These are phyloP conservation scores for Gnomoniopsis sp. DNA, from an alignment of 2,329 filamentous ascomycete genomes.

Conservation along the genomic window DNA sequence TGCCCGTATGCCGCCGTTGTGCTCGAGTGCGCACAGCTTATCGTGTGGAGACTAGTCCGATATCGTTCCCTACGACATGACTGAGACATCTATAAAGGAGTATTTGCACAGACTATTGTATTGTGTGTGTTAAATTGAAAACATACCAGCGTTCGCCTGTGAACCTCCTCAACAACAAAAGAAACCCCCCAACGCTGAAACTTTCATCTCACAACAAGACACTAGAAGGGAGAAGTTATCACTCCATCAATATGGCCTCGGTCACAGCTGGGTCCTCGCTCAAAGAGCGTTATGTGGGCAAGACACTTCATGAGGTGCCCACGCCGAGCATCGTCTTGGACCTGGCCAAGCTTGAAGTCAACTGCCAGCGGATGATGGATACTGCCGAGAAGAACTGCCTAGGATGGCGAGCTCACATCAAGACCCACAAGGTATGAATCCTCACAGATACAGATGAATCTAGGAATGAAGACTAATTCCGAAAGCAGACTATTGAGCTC, in stretches of 20 bases:
- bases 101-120: not conserved
- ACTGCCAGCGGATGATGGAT: constrained; percentile 70
- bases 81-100: constrained; percentile 13
- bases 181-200: not conserved
- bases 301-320: constrained; percentile 55
- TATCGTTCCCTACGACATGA: constrained; percentile 13
- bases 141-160: not conserved
- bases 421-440: constrained; percentile 70
- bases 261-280: constrained; percentile 33
- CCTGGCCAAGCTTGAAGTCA: constrained; percentile 59
- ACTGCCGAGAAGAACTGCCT: constrained; percentile 57
- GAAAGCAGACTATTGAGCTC: constrained; percentile 58
- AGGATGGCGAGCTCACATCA: constrained; percentile 73
- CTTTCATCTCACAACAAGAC: too few species aligned
- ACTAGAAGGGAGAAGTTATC: not conserved
- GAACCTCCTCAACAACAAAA: not conserved
- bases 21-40: constrained; percentile 4
- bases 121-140: not conserved
- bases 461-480: not conserved
- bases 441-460: not conserved
- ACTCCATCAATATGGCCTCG: not conserved
- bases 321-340: constrained; percentile 70
- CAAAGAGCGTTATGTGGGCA: constrained; percentile 50
- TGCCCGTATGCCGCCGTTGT: not conserved
- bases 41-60: constrained; percentile 12